phyloP scores from a whole-genome alignment of 2,329 filamentous ascomycete genomes.

The Colletotrichum lupini region DNA sequence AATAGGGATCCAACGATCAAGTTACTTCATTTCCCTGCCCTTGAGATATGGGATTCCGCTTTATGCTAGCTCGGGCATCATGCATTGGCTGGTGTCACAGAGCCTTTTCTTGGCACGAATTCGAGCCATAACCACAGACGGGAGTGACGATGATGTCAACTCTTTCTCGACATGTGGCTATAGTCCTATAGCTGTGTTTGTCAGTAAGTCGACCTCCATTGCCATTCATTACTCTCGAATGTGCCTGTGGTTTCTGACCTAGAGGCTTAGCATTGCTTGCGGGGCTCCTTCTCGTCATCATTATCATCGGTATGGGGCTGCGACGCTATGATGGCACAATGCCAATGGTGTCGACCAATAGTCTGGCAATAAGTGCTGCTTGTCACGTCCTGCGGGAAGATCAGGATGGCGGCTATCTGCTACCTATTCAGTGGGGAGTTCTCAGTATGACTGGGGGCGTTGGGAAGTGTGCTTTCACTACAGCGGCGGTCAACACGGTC shows the following conservation, averaged over 20 bases:
- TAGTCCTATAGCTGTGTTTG: slow-evolving; percentile 43
- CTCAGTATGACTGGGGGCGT: not conserved
- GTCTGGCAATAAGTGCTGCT: slow-evolving; percentile 1
- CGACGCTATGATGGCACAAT: slow-evolving; percentile 45
- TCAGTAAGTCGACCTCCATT: slow-evolving; percentile 26
- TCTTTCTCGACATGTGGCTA: slow-evolving; percentile 46
- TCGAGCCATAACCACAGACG: slow-evolving; percentile 40
- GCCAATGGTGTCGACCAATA: slow-evolving; percentile 38
- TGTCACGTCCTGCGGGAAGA: slow-evolving; percentile 3
- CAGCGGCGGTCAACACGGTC: not conserved
- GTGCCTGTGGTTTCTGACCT: not conserved
- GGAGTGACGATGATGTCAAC: slow-evolving; percentile 37
- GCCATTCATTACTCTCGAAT: not conserved
- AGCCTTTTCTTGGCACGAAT: slow-evolving; percentile 56
- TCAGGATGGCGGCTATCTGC: not conserved
- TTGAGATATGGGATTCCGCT: slow-evolving; percentile 55
- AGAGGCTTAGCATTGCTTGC: slow-evolving; percentile 33
- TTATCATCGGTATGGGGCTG: slow-evolving; percentile 38
- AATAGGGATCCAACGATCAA: slow-evolving; percentile 51
- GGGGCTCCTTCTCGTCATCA: slow-evolving; percentile 25
- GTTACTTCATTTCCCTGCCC: slow-evolving; percentile 57
- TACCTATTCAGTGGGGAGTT: not conserved
- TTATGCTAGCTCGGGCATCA: slow-evolving; percentile 44
- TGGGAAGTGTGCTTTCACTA: slow-evolving; percentile 3
- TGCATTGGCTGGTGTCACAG: slow-evolving; percentile 63